A percentile compares a stretch with the other conserved stretches of the same genome.
These are phyloP conservation scores for Monosporascus sp. DNA, from an alignment of 2,329 filamentous ascomycete species.

Conservation along the genomic window DNA sequence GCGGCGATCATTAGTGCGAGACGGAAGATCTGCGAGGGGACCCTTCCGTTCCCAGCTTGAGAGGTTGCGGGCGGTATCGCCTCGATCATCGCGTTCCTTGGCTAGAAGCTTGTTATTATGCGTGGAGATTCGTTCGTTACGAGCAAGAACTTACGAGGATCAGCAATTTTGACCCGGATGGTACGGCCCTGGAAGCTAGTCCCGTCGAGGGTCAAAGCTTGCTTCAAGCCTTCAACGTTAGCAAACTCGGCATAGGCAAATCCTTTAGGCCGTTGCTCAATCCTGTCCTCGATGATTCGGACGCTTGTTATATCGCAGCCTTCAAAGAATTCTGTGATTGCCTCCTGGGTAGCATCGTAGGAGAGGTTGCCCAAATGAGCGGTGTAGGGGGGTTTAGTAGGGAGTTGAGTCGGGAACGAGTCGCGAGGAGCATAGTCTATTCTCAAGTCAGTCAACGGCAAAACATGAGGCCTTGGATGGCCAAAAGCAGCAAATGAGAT, in stretches of 20 bases:
- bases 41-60: conserved; percentile 92
- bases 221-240: conserved; percentile 81
- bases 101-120: conserved; percentile 51
- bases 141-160: conserved; percentile 74
- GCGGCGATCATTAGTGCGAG: conserved; percentile 39
- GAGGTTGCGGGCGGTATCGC: conserved; percentile 71
- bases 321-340: conserved; percentile 79
- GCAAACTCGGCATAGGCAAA: conserved; percentile 97
- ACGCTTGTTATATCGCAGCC: conserved; percentile 85
- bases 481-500: neutral
- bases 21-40: conserved; percentile 66
- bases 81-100: conserved; percentile 65
- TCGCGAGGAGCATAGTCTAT: conserved; percentile 63
- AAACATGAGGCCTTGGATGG: neutral
- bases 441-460: conserved; percentile 6
- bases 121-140: conserved; percentile 2
- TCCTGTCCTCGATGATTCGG: conserved; percentile 93
- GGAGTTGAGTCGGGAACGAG: conserved; percentile 66
- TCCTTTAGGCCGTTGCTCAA: conserved; percentile 90
- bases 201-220: conserved; percentile 79
- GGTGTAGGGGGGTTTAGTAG: conserved; percentile 88
- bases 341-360: conserved; percentile 82
- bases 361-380: conserved; percentile 95
- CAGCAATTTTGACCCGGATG: conserved; percentile 91
- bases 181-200: conserved; percentile 79